Percentiles rank a stretch among this genome's conserved stretches.
Evolutionary conservation across 441 rosid genomes (phyloP).

Genomic region (Rhodomyrtus psidioides): DNA sequence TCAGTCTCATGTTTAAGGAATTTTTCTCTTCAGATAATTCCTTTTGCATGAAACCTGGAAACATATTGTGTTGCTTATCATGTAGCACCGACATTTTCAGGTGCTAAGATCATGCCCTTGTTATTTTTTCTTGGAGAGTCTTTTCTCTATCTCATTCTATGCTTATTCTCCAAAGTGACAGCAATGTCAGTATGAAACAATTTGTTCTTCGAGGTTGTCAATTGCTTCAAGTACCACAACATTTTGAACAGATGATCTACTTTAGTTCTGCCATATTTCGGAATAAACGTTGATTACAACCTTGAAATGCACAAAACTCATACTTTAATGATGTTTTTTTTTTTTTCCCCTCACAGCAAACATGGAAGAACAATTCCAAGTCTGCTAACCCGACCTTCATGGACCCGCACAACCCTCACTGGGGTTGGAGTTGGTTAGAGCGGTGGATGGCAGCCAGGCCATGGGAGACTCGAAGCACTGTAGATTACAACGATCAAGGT

Average conservation of each 20-base stretch:
- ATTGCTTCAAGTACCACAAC: not conserved
- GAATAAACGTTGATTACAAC: not conserved
- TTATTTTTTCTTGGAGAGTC: not conserved
- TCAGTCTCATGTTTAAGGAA: not conserved
- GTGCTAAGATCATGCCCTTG: not conserved
- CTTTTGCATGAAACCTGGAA: not conserved
- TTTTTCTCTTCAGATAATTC: not conserved
- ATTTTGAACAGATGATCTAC: not conserved
- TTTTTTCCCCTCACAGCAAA: slow-evolving; percentile 29
- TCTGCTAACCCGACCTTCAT: slow-evolving; percentile 46
- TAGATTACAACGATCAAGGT: slow-evolving; percentile 41
- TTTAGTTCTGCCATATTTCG: not conserved
- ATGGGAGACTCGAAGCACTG: slow-evolving; percentile 46
- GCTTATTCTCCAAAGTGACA: not conserved
- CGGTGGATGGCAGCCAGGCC: slow-evolving; percentile 93
- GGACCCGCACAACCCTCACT: slow-evolving; percentile 81
- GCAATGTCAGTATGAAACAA: not conserved
- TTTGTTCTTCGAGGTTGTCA: not conserved
- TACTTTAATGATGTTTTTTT: not conserved
- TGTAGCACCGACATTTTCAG: not conserved
- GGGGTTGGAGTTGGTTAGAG: slow-evolving; percentile 99
- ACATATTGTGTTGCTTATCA: not conserved
- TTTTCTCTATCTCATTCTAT: not conserved
- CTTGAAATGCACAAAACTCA: not conserved
- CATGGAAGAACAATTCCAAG: slow-evolving; percentile 44